Base-by-base conservation (phyloP, 768 basidiomycete species). In the Pisolithus orientalis region DNA sequence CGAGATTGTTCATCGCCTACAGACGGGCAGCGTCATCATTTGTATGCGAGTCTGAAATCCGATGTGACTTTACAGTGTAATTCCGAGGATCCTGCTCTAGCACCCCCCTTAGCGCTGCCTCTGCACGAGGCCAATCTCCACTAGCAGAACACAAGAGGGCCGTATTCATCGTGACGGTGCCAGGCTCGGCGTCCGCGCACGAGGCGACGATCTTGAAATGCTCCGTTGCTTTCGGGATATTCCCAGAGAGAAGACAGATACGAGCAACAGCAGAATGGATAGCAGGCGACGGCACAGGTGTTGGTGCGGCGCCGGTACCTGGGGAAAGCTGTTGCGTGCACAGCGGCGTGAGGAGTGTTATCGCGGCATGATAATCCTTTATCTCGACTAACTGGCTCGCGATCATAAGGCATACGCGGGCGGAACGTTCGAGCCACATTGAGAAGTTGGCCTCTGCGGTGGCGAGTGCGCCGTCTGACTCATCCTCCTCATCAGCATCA, bases 351-450 rank as follows among this genome's bases (percentile, higher is more conserved):
- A 93, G 80, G 16, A 91, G 69, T 49, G 71, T 77, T 6, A 81
- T 72, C 0, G 90, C 88, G 4, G 87, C 85, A 42, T 77, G 69
- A 56, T 75, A 83, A 59, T 92, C 88, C 87, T 88, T 89, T 83
- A 90, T 89, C 68, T 93, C 90, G 49, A 89, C 72, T 62, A 92
- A 68, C 67, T 92, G 88, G 34, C 85, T 86, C 1, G 89, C 88
- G 44, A 90, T 77, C 54, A 91, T 90, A 50, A 93, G 65, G 50
- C 77, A 81, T n/a, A 92, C 70, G 46, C 90, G 73, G 14, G 85
- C 79, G 4, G 83, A 83, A 51, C 90, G 80, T 66, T 93, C 90
- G 54, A 82, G 83, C 90, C 90, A 93, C 88, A 91, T 90, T 47
- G 76, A 74, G 17, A 75, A 65, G 31, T 67, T 69, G 31, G 66